Percentiles rank a stretch among this genome's conserved stretches.
phyloP scores from a whole-genome alignment of 75 land plant species.

The Azolla pinnata region DNA sequence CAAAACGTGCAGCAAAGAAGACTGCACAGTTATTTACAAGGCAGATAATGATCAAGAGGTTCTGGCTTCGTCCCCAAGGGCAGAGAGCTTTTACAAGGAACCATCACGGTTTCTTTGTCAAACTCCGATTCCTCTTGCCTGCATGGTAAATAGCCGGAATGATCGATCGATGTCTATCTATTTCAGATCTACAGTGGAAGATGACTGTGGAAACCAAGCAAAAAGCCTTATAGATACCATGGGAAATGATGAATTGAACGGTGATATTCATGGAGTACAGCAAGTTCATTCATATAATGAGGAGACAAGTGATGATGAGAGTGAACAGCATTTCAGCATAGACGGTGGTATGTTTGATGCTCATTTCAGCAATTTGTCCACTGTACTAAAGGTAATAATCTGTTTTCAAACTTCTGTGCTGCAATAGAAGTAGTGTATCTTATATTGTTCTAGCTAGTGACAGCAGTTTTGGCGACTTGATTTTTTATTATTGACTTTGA shows the following conservation, averaged over 20 bases:
- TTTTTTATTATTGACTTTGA: too few species aligned
- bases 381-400: constrained; percentile 29
- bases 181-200: constrained; percentile 2
- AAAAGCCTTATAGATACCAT: too few species aligned
- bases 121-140: neutral
- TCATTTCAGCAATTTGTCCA: constrained; percentile 37
- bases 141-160: neutral
- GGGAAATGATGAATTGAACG: too few species aligned
- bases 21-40: neutral
- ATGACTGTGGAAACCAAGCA: neutral
- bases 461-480: too few species aligned
- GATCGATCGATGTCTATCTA: constrained; percentile 3
- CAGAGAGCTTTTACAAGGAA: neutral
- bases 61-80: neutral
- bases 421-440: too few species aligned
- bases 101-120: neutral
- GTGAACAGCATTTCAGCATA: constrained; percentile 15
- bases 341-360: constrained; percentile 35
- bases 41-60: neutral
- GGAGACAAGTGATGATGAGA: constrained; percentile 19
- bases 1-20: neutral
- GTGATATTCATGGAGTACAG: too few species aligned
- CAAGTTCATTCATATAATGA: neutral
- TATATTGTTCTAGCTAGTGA: too few species aligned
- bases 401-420: neutral